phyloP scores from a whole-genome alignment of 352 stramenopile species.

The Globisporangium emineosum region DNA sequence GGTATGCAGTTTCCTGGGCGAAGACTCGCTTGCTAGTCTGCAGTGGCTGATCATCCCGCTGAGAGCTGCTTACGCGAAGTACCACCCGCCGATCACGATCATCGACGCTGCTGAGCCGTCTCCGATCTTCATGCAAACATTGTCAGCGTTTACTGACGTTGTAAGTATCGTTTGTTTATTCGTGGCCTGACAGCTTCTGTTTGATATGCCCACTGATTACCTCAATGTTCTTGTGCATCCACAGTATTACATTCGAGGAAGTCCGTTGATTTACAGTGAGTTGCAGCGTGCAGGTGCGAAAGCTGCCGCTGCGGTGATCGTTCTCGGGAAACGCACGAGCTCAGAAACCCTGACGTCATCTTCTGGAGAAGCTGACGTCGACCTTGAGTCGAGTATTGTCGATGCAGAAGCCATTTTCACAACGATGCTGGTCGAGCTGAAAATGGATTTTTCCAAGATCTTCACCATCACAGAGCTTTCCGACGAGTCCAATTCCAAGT shows the following conservation, averaged over 20 bases:
- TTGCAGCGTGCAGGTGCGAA: constrained; percentile 80
- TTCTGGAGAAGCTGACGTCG: constrained; percentile 39
- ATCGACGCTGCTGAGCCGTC: constrained; percentile 68
- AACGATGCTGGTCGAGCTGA: constrained; percentile 84
- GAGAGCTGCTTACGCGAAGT: constrained; percentile 39
- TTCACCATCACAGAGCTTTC: constrained; percentile 85
- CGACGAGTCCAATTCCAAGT: constrained; percentile 86
- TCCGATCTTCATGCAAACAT: constrained; percentile 35
- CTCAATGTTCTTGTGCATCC: neutral
- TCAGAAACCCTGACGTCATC: constrained; percentile 25
- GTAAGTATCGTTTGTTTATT: constrained; percentile 30
- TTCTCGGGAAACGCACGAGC: constrained; percentile 70
- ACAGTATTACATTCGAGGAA: constrained; percentile 81
- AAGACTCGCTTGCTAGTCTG: constrained; percentile 69
- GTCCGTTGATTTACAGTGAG: constrained; percentile 71
- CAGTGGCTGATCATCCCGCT: constrained; percentile 78
- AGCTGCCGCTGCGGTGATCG: constrained; percentile 70
- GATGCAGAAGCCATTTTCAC: constrained; percentile 83
- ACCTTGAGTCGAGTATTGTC: constrained; percentile 70
- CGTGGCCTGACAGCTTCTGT: neutral
- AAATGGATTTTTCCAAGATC: constrained; percentile 83
- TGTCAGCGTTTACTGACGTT: constrained; percentile 62
- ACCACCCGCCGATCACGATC: constrained; percentile 75
- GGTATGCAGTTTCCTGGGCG: constrained; percentile 81
- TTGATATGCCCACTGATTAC: neutral